Conservation (phyloP, 2,329 filamentous ascomycete genomes). For the Conoideocrella luteorostrata region DNA sequence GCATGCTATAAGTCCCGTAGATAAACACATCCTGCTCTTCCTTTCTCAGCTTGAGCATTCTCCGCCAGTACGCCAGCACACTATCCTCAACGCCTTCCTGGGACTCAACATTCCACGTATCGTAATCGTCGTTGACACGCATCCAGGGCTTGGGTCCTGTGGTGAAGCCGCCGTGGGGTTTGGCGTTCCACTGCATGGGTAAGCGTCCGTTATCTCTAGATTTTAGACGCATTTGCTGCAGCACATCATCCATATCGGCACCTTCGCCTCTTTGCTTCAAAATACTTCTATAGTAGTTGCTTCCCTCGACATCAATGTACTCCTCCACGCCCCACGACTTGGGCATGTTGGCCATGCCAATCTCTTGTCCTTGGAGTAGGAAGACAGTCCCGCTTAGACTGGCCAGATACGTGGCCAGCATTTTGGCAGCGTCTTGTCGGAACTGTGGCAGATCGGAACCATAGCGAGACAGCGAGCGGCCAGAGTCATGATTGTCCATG, state of each 20-base stretch:
- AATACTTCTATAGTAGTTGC: slow-evolving; percentile 42
- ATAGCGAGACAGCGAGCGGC: slow-evolving; percentile 47
- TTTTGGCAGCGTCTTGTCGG: slow-evolving; percentile 40
- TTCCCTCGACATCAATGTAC: slow-evolving; percentile 48
- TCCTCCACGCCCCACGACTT: slow-evolving; percentile 42
- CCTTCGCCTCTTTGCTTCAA: slow-evolving; percentile 41
- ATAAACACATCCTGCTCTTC: slow-evolving; percentile 53
- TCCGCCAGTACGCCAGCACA: slow-evolving; percentile 55
- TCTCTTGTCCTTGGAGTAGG: slow-evolving; percentile 55
- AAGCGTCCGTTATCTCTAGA: slow-evolving; percentile 58
- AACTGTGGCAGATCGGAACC: slow-evolving; percentile 33
- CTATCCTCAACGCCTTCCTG: slow-evolving; percentile 40
- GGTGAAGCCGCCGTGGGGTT: slow-evolving; percentile 56
- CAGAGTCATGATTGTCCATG: slow-evolving; percentile 59
- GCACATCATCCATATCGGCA: slow-evolving; percentile 31
- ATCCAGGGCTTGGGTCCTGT: slow-evolving; percentile 53
- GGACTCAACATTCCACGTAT: slow-evolving; percentile 46
- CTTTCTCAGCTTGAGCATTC: slow-evolving; percentile 44
- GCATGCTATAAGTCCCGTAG: slow-evolving; percentile 52
- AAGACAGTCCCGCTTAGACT: slow-evolving; percentile 49
- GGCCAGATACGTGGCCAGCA: slow-evolving; percentile 43
- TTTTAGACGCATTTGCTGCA: slow-evolving; percentile 27
- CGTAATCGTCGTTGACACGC: slow-evolving; percentile 55
- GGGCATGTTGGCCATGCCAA: slow-evolving; percentile 54
- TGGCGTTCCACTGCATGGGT: slow-evolving; percentile 60